Conservation (phyloP, 495 filamentous ascomycete species). For the Amorphotheca resinae region DNA sequence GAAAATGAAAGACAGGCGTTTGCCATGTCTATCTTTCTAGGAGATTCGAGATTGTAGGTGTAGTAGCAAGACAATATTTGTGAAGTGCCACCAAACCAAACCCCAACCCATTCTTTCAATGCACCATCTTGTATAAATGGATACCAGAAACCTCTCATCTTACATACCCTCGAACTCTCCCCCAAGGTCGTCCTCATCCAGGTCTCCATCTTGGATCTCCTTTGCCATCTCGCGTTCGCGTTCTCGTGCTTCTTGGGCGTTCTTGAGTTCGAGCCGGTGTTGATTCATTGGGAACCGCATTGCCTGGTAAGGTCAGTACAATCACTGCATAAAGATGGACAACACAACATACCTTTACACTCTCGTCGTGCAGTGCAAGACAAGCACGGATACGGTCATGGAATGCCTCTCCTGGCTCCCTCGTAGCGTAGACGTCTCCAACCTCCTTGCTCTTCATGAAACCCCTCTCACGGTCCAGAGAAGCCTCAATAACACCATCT, state of each 20-base stretch:
- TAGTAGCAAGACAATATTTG: conserved; percentile 21
- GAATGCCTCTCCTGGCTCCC: conserved; percentile 92
- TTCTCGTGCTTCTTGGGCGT: conserved; percentile 92
- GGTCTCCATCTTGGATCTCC: conserved; percentile 96
- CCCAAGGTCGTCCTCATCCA: conserved; percentile 93
- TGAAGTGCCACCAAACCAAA: conserved; percentile 21
- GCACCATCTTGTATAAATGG: conserved; percentile 1
- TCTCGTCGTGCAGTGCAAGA: conserved; percentile 86
- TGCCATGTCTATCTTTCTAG: conserved; percentile 5
- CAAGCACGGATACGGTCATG: conserved; percentile 91
- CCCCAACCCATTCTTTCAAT: not conserved
- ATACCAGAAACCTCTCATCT: conserved; percentile 18
- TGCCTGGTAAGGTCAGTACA: conserved; percentile 39
- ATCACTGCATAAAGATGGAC: not conserved
- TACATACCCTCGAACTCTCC: conserved; percentile 97
- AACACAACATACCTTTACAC: conserved; percentile 67
- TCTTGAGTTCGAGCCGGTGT: conserved; percentile 94
- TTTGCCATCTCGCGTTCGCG: conserved; percentile 93
- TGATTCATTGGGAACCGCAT: conserved; percentile 99
- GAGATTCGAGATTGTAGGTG: conserved; percentile 3
- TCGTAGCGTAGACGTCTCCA: conserved; percentile 87
- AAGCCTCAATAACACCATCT: conserved; percentile 95
- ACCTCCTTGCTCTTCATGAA: conserved; percentile 98
- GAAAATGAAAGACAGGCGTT: conserved; percentile 2
- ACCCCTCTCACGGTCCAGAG: conserved; percentile 82